phyloP scores from a whole-genome alignment of 345 rosid species.

The Abelmoschus esculentus region DNA sequence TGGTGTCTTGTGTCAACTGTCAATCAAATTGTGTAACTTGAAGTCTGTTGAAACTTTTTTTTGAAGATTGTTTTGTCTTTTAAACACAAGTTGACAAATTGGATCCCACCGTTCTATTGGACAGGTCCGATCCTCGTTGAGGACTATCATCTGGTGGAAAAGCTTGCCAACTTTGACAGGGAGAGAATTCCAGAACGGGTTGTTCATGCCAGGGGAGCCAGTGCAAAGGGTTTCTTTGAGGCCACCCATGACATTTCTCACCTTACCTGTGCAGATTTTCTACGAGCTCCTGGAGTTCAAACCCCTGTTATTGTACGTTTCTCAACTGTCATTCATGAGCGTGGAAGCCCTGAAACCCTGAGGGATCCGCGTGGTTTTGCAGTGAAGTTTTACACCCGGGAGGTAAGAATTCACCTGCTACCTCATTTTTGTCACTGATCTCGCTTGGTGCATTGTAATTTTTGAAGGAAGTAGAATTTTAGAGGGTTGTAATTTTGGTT shows the following conservation, averaged over 20 bases:
- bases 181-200: constrained; percentile 97
- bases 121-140: constrained; percentile 91
- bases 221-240: constrained; percentile 99
- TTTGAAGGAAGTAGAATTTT: background rate
- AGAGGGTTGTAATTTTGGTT: background rate
- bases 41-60: background rate
- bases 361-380: constrained; percentile 99
- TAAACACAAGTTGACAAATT: background rate
- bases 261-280: constrained; percentile 90
- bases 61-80: background rate
- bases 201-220: constrained; percentile 97
- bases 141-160: constrained; percentile 95
- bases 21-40: background rate
- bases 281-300: constrained; percentile 87
- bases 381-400: constrained; percentile 95
- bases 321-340: constrained; percentile 97
- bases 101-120: background rate
- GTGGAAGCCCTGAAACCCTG: constrained; percentile 97
- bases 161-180: constrained; percentile 86
- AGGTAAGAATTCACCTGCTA: constrained; percentile 36
- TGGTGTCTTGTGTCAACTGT: background rate
- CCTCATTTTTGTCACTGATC: background rate
- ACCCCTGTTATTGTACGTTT: constrained; percentile 94
- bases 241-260: constrained; percentile 80
- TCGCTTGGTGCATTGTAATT: background rate